Evolutionary conservation across 2,329 filamentous ascomycete species (phyloP).

Genomic region (Neopestalotiopsis sp.): DNA sequence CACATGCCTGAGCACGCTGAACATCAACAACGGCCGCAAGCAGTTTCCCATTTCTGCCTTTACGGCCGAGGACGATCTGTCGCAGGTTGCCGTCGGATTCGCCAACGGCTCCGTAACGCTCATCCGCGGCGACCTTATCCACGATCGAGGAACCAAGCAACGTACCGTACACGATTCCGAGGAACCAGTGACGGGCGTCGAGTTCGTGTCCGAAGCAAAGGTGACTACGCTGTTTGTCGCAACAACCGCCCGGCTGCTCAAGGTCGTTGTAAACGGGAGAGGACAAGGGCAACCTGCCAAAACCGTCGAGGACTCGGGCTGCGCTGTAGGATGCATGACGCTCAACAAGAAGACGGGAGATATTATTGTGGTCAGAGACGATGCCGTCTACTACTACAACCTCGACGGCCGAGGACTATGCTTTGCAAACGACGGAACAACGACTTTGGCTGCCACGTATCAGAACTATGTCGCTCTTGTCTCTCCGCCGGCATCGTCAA

Average conservation of each 20-base stretch:
- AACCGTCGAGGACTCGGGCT: slow-evolving; percentile 87
- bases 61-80: slow-evolving; percentile 83
- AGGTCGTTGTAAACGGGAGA: slow-evolving; percentile 83
- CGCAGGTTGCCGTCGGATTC: slow-evolving; percentile 93
- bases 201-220: slow-evolving; percentile 67
- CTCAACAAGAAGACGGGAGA: slow-evolving; percentile 80
- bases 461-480: slow-evolving; percentile 87
- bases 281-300: slow-evolving; percentile 89
- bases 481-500: slow-evolving; percentile 70
- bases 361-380: slow-evolving; percentile 89
- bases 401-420: slow-evolving; percentile 84
- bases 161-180: slow-evolving; percentile 95
- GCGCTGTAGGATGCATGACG: slow-evolving; percentile 94
- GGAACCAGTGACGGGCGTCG: slow-evolving; percentile 91
- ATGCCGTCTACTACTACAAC: slow-evolving; percentile 94
- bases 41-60: slow-evolving; percentile 97
- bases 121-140: slow-evolving; percentile 90
- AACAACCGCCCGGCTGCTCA: slow-evolving; percentile 86
- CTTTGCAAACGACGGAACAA: slow-evolving; percentile 89
- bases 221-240: slow-evolving; percentile 86
- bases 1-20: slow-evolving; percentile 83
- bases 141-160: slow-evolving; percentile 93
- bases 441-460: slow-evolving; percentile 79
- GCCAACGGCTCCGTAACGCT: slow-evolving; percentile 94
- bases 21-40: slow-evolving; percentile 86